Conservation (phyloP, 139 green algal species). For the Chlamydomonas incerta region DNA sequence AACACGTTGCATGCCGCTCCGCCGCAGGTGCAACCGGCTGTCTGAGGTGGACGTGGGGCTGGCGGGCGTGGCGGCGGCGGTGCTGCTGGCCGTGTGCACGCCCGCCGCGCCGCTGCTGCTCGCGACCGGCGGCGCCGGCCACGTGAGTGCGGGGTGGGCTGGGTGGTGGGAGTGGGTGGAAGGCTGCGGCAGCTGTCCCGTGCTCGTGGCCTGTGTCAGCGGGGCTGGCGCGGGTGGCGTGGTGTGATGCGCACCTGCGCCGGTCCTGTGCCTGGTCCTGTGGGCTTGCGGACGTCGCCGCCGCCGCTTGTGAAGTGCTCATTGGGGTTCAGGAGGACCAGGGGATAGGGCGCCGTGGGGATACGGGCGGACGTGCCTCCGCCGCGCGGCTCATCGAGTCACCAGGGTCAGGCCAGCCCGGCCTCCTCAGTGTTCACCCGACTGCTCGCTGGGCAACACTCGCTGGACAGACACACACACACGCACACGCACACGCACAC, state of each 20-base stretch:
- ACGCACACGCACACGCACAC: neutral
- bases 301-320: too few species aligned
- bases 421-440: too few species aligned
- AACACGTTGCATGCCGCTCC: too few species aligned
- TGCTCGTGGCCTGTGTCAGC: neutral
- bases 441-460: too few species aligned
- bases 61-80: slow-evolving; percentile 23
- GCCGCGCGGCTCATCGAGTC: too few species aligned
- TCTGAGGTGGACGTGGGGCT: slow-evolving; percentile 14
- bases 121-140: slow-evolving; percentile 9
- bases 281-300: too few species aligned
- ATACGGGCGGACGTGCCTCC: too few species aligned
- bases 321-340: too few species aligned
- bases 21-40: slow-evolving; percentile 22
- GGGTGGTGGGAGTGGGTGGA: neutral
- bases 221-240: neutral
- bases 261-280: too few species aligned
- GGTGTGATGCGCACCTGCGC: neutral
- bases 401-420: too few species aligned
- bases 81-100: slow-evolving; percentile 23
- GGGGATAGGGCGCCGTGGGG: too few species aligned
- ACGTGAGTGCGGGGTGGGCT: neutral
- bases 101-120: slow-evolving; percentile 28
- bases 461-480: neutral
- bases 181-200: neutral